Base-by-base conservation (phyloP, 2,329 filamentous ascomycete species). In the Myrmaecium sp. region DNA sequence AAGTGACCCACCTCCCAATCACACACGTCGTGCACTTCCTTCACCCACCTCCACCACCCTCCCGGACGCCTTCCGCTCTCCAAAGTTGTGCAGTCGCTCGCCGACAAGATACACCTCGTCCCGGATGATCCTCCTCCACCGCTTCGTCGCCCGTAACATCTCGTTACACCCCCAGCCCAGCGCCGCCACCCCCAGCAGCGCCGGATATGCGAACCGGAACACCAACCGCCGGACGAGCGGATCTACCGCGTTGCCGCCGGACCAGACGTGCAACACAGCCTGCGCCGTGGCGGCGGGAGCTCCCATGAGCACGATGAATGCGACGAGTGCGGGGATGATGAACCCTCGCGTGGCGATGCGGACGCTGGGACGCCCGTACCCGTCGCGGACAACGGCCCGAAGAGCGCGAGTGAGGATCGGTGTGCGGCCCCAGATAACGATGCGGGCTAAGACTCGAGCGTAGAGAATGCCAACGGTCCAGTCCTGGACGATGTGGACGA, bases 61-160 rank as follows among this genome's bases (percentile, higher is more conserved):
- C n/a, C n/a, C n/a, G n/a, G n/a, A n/a, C 1, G 49, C 46, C 32
- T 35, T 51, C 38, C 39, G 55, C 45, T 77, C 74, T 3, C 82
- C 80, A 53, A 94, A 92, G 50, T 98, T 98, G 55, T 98, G 91
- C 43, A 98, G 54, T 32, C 84, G 61, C 56, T 98, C 86, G 2
- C 89, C 89, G 44, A 95, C 89, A 23, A 98, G 59, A 49, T 98
- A 98, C 1, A 92, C 84, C 53, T 98, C 91, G 49, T 98, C 91
- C 20, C 82, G 64, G 24, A 98, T 82, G 31, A 75, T 69, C 30
- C 73, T 63, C 40, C 79, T 71, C 84, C 86, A 95, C 12, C 69
- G 58, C 24, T 68, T 66, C 27, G 89, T 65, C 27, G 81, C 65
- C 23, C 64, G 54, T 1, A 57, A 43, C 29, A 61, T 52, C 14